A percentile compares a stretch with the other conserved stretches of the same genome.
phyloP scores from a whole-genome alignment of 768 basidiomycete genomes.

The Leccinum obscurum region DNA sequence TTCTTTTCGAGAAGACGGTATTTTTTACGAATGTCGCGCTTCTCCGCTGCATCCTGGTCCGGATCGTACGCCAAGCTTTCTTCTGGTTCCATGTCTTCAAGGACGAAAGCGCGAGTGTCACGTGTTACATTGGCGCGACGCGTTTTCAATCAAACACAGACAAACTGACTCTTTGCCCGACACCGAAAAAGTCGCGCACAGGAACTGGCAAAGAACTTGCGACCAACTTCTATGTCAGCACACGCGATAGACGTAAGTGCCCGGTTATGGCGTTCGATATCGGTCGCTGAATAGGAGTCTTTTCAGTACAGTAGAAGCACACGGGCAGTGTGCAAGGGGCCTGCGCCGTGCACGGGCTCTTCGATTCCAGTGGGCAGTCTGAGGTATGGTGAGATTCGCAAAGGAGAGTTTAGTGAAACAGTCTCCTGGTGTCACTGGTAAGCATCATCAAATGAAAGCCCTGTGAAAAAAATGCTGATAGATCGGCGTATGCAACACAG shows the following conservation, averaged over 20 bases:
- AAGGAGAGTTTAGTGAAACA: conserved; percentile 53
- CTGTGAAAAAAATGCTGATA: conserved; percentile 22
- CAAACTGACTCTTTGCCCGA: conserved; percentile 10
- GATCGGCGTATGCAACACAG: conserved; percentile 34
- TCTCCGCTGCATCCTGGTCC: conserved; percentile 81
- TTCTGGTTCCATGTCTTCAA: conserved; percentile 21
- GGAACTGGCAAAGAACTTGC: background rate
- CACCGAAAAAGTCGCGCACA: background rate
- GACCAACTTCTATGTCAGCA: conserved; percentile 12
- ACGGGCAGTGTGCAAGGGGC: conserved; percentile 68
- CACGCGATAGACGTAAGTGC: conserved; percentile 36
- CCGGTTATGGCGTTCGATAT: background rate
- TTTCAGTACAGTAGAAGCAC: conserved; percentile 70
- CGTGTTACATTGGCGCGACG: conserved; percentile 25
- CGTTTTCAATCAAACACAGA: conserved; percentile 21
- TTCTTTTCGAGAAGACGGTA: conserved; percentile 67
- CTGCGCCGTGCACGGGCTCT: conserved; percentile 56
- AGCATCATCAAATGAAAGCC: conserved; percentile 12
- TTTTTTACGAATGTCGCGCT: conserved; percentile 68
- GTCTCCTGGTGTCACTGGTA: conserved; percentile 82
- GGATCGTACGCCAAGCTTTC: conserved; percentile 66
- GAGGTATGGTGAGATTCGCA: conserved; percentile 59
- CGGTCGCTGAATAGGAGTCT: conserved; percentile 11
- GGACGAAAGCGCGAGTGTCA: conserved; percentile 7
- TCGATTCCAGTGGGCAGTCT: conserved; percentile 55